Percentiles rank a stretch among this genome's conserved stretches.
These are phyloP conservation scores for Mycena rosella DNA, from an alignment of 768 basidiomycete species.

Conservation along the genomic window DNA sequence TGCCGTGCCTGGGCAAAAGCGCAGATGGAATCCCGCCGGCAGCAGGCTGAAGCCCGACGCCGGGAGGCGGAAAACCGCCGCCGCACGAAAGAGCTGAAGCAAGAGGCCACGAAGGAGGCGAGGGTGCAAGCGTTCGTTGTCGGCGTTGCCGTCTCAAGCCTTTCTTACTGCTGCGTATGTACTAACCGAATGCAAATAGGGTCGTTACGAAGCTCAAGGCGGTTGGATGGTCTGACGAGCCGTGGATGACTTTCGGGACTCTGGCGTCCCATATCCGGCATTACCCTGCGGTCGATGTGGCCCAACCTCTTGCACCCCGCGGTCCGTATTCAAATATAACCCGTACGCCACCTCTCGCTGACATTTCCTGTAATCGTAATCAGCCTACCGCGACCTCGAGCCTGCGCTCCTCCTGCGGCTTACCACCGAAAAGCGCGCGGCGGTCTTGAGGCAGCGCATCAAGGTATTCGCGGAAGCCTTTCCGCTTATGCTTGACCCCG, in stretches of 20 bases:
- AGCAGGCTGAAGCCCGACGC: background rate
- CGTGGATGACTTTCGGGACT: constrained; percentile 20
- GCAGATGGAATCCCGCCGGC: constrained; percentile 12
- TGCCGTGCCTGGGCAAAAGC: constrained; percentile 22
- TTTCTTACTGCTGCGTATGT: background rate
- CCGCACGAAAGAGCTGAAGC: background rate
- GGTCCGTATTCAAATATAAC: constrained; percentile 1
- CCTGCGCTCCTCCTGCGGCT: constrained; percentile 12
- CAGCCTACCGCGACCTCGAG: constrained; percentile 20
- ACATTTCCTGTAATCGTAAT: background rate
- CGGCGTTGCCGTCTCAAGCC: background rate
- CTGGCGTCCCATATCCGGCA: background rate
- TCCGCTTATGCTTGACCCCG: background rate
- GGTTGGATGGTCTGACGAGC: constrained; percentile 27
- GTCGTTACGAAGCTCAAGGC: constrained; percentile 17
- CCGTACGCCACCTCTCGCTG: background rate
- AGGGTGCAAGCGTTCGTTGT: constrained; percentile 22
- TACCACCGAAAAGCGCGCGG: constrained; percentile 15
- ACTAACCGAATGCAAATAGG: constrained; percentile 5
- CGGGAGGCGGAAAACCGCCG: background rate
- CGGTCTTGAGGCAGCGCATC: constrained; percentile 1
- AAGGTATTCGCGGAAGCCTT: background rate
- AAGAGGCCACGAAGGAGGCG: background rate
- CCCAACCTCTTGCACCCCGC: constrained; percentile 7
- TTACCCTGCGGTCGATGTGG: constrained; percentile 1